Evolutionary conservation across 225 moss, liverwort and hornwort genomes (phyloP).

Genomic region (Bryum argenteum): DNA sequence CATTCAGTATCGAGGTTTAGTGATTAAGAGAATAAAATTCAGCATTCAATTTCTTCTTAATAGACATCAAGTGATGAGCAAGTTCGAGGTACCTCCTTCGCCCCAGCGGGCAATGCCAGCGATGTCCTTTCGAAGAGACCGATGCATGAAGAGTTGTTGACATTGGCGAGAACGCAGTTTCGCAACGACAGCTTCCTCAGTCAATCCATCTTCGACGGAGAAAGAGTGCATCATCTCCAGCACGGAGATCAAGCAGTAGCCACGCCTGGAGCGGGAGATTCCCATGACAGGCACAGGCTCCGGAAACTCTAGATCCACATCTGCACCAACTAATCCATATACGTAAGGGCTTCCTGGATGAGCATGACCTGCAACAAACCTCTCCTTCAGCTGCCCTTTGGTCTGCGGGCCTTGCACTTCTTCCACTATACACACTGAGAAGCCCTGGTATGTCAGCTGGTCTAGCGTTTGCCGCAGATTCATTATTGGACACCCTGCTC

Average conservation of each 20-base stretch:
- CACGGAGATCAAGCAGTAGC: constrained; percentile 74
- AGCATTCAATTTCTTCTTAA: too few species aligned
- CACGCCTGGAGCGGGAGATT: constrained; percentile 72
- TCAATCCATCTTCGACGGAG: constrained; percentile 83
- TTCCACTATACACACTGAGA: constrained; percentile 97
- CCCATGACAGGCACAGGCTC: constrained; percentile 88
- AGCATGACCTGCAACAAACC: constrained; percentile 92
- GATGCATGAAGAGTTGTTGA: constrained; percentile 85
- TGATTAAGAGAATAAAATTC: neutral
- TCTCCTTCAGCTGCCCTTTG: constrained; percentile 75
- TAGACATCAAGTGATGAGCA: neutral
- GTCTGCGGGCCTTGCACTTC: constrained; percentile 89
- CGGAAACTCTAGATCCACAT: constrained; percentile 93
- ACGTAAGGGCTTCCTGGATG: constrained; percentile 98
- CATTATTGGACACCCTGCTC: constrained; percentile 92
- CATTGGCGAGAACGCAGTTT: constrained; percentile 77
- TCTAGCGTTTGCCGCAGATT: constrained; percentile 92
- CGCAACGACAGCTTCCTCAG: constrained; percentile 94
- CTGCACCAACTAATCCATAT: constrained; percentile 86
- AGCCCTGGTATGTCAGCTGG: constrained; percentile 76
- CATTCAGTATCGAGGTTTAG: too few species aligned
- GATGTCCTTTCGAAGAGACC: constrained; percentile 67
- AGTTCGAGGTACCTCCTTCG: constrained; percentile 50
- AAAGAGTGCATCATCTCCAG: constrained; percentile 91
- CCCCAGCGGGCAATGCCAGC: constrained; percentile 82